phyloP scores from a whole-genome alignment of 2,329 filamentous ascomycete species.

The Xylariaceae sp. region DNA sequence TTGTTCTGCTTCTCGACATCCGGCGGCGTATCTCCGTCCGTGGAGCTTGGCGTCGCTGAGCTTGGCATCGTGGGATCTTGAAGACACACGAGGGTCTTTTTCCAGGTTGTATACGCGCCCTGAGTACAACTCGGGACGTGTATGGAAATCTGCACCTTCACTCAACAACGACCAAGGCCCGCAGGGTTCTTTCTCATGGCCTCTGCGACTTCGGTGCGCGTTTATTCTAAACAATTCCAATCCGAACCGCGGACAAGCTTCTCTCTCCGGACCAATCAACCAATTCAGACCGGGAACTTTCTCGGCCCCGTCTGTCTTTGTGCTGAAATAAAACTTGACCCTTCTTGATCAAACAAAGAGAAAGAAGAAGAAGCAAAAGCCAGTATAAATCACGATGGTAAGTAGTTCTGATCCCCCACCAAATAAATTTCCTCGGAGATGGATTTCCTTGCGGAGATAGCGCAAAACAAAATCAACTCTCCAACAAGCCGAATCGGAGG shows the following conservation, averaged over 20 bases:
- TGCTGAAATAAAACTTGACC: too few relatives aligned
- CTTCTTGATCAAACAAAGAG: too few relatives aligned
- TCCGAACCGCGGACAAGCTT: not conserved
- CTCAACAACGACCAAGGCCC: not conserved
- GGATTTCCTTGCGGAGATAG: too few relatives aligned
- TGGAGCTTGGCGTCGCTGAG: constrained; percentile 21
- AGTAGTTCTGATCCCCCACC: too few relatives aligned
- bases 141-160: constrained; percentile 9
- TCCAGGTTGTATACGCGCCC: not conserved
- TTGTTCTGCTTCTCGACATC: constrained; percentile 27
- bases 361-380: too few relatives aligned
- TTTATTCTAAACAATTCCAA: not conserved
- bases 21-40: constrained; percentile 22
- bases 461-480: too few relatives aligned
- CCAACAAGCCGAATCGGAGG: too few relatives aligned
- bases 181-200: constrained; percentile 1
- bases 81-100: not conserved
- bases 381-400: too few relatives aligned
- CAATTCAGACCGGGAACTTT: too few relatives aligned
- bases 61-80: constrained; percentile 15
- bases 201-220: not conserved
- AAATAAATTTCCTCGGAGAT: too few relatives aligned
- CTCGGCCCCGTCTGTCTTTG: too few relatives aligned
- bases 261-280: too few relatives aligned
- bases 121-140: not conserved